phyloP scores from a whole-genome alignment of 805 yeast species.

The Candida nanaspora region DNA sequence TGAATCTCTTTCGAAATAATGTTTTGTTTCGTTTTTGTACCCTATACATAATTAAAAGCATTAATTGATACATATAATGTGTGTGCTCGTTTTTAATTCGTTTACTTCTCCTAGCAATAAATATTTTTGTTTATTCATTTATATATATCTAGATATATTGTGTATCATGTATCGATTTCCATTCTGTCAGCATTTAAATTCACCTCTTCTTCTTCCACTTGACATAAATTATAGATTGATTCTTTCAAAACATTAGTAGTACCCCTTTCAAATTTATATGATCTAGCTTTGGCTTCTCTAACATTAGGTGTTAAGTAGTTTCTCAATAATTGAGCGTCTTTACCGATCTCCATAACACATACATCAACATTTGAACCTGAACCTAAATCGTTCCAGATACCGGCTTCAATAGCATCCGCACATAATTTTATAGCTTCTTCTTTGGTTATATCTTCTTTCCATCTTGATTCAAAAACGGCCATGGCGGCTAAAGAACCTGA shows the following conservation, averaged over 20 bases:
- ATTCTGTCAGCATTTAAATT: conserved; percentile 29
- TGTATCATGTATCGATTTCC: conserved; percentile 40
- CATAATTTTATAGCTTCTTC: conserved; percentile 92
- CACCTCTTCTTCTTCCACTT: conserved; percentile 56
- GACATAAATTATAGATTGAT: conserved; percentile 56
- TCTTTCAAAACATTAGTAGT: conserved; percentile 83
- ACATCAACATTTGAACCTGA: conserved; percentile 97
- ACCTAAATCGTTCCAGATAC: conserved; percentile 98
- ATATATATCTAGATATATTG: not conserved
- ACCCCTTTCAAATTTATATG: conserved; percentile 84
- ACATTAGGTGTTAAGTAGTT: conserved; percentile 89
- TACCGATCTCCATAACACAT: conserved; percentile 92
- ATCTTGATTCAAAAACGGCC: conserved; percentile 89
- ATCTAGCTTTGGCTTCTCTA: conserved; percentile 72
- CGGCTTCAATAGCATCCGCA: conserved; percentile 90
- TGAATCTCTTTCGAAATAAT: conserved; percentile 19
- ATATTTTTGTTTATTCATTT: not conserved
- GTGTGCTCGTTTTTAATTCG: no score
- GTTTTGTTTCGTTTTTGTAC: not conserved
- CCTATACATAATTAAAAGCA: not conserved
- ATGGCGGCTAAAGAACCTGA: conserved; percentile 98
- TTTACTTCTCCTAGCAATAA: no score
- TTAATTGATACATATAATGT: no score
- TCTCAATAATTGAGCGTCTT: conserved; percentile 78
- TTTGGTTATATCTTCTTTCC: conserved; percentile 70